phyloP scores from a whole-genome alignment of 306 rosid genomes.

The Spatholobus suberectus region DNA sequence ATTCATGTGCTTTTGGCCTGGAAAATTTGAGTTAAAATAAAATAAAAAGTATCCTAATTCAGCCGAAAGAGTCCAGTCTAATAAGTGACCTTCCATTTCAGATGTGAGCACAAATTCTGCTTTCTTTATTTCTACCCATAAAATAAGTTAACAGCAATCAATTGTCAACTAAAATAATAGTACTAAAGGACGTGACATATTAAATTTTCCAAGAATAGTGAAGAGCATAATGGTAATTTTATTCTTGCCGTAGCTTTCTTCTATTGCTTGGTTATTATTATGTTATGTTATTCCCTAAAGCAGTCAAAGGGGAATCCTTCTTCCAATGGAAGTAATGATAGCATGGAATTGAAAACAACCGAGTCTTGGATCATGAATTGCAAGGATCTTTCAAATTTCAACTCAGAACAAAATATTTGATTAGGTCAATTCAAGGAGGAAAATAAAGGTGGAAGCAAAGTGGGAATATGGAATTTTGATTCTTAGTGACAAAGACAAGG shows the following conservation, averaged over 20 bases:
- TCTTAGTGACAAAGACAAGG: slow-evolving; percentile 36
- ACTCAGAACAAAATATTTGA: slow-evolving; percentile 43
- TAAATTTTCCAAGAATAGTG: slow-evolving; percentile 1
- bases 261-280: slow-evolving; percentile 39
- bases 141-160: slow-evolving; percentile 17
- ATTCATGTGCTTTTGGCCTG: background rate
- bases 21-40: background rate
- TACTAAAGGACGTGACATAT: background rate
- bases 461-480: slow-evolving; percentile 48
- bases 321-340: slow-evolving; percentile 63
- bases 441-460: slow-evolving; percentile 22
- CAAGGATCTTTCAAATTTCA: slow-evolving; percentile 47
- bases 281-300: slow-evolving; percentile 49
- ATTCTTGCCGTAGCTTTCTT: background rate
- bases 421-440: slow-evolving; percentile 40
- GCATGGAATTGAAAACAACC: slow-evolving; percentile 50
- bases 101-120: background rate
- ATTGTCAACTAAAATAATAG: slow-evolving; percentile 17
- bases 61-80: slow-evolving; percentile 35
- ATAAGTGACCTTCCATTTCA: slow-evolving; percentile 24
- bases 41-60: background rate
- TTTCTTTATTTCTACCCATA: slow-evolving; percentile 3
- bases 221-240: slow-evolving; percentile 28
- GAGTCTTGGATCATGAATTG: slow-evolving; percentile 44
- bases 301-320: slow-evolving; percentile 67